These are phyloP conservation scores for Linderina pennispora DNA, from an alignment of 192 early-diverging fungal species.

Conservation along the genomic window DNA sequence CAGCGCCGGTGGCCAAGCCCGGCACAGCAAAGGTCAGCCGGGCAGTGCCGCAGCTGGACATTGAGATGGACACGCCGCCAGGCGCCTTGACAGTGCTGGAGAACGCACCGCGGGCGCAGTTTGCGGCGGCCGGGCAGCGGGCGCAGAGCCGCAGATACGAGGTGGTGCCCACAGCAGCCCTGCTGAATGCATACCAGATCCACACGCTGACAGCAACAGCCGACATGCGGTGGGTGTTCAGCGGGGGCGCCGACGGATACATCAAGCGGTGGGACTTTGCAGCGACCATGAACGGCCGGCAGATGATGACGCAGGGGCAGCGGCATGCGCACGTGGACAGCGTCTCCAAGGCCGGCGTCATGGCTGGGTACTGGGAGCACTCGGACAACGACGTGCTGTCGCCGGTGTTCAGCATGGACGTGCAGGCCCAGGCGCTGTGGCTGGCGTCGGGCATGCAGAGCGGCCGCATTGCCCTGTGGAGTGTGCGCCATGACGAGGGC, in stretches of 20 bases:
- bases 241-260: constrained; percentile 89
- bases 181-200: constrained; percentile 51
- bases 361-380: constrained; percentile 48
- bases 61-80: constrained; percentile 34
- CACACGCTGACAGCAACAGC: constrained; percentile 59
- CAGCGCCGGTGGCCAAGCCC: not conserved
- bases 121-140: not conserved
- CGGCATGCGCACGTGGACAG: constrained; percentile 81
- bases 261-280: constrained; percentile 92
- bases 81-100: constrained; percentile 22
- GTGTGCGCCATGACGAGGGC: constrained; percentile 93
- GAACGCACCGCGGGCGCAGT: constrained; percentile 6
- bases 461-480: constrained; percentile 81
- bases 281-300: constrained; percentile 76
- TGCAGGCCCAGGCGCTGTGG: constrained; percentile 91
- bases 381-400: constrained; percentile 60
- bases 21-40: not conserved
- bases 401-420: constrained; percentile 86
- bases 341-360: constrained; percentile 56
- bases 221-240: constrained; percentile 77
- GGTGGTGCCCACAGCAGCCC: constrained; percentile 30
- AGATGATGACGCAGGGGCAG: constrained; percentile 77
- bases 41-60: constrained; percentile 16
- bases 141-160: constrained; percentile 14
- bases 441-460: constrained; percentile 69